Percentiles rank a stretch among this genome's conserved stretches.
Conservation (phyloP, 2,329 filamentous ascomycete genomes). For the Chaetomium sp. region DNA sequence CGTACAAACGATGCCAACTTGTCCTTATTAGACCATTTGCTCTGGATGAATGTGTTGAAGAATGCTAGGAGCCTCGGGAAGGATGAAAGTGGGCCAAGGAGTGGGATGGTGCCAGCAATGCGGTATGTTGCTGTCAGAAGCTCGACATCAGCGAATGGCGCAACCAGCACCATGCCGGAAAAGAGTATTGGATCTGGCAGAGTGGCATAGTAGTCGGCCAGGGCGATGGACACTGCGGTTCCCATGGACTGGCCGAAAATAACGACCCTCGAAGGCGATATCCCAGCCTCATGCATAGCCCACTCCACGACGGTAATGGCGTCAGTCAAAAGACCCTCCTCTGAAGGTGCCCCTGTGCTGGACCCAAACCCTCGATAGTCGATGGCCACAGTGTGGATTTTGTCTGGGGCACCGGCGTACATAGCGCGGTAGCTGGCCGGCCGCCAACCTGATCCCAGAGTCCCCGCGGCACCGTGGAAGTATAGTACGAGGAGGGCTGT, state of each 20-base stretch:
- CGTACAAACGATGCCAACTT: slow-evolving; percentile 41
- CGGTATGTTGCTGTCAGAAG: slow-evolving; percentile 51
- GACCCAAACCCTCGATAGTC: slow-evolving; percentile 57
- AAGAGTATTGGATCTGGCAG: slow-evolving; percentile 38
- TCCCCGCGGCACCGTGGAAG: slow-evolving; percentile 52
- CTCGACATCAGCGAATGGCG: slow-evolving; percentile 49
- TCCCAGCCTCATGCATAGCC: slow-evolving; percentile 43
- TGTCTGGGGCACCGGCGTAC: slow-evolving; percentile 42
- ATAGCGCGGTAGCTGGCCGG: slow-evolving; percentile 51
- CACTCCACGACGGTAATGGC: slow-evolving; percentile 47
- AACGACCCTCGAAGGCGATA: slow-evolving; percentile 50
- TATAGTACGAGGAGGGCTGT: slow-evolving; percentile 40
- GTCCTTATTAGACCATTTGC: slow-evolving; percentile 47
- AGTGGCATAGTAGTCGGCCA: slow-evolving; percentile 28
- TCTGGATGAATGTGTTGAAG: slow-evolving; percentile 41
- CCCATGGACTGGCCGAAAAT: slow-evolving; percentile 55
- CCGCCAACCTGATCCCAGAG: slow-evolving; percentile 48
- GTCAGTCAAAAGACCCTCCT: slow-evolving; percentile 48
- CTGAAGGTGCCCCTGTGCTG: slow-evolving; percentile 47
- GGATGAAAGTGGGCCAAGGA: slow-evolving; percentile 44
- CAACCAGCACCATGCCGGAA: slow-evolving; percentile 49
- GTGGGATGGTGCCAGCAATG: slow-evolving; percentile 47
- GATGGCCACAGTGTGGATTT: slow-evolving; percentile 51
- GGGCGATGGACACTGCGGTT: slow-evolving; percentile 36
- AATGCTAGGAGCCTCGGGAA: slow-evolving; percentile 41